A percentile compares a stretch with the other conserved stretches of the same genome.
These are phyloP conservation scores for Hortaea sp. DNA, from an alignment of 2,329 filamentous ascomycete species.

Conservation along the genomic window DNA sequence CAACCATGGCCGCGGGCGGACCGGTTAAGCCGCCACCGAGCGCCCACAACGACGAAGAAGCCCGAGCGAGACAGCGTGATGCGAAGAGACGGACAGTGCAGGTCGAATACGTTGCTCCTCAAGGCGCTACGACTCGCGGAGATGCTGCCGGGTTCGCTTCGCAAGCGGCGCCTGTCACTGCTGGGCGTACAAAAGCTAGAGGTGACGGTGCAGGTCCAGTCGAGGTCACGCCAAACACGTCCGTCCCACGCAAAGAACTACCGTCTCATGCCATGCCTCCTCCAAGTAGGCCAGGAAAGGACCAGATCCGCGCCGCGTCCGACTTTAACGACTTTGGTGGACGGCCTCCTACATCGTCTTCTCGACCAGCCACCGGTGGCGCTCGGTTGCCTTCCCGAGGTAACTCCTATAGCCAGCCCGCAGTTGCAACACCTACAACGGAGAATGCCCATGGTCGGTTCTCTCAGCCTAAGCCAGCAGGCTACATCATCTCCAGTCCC, in stretches of 20 bases:
- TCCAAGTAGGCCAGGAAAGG: slow-evolving; percentile 28
- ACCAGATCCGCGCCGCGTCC: slow-evolving; percentile 43
- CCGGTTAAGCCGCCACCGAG: slow-evolving; percentile 12
- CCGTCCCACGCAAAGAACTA: slow-evolving; percentile 13
- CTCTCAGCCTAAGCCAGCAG: slow-evolving; percentile 61
- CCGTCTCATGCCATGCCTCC: slow-evolving; percentile 22
- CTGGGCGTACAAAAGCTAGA: slow-evolving; percentile 41
- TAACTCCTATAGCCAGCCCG: slow-evolving; percentile 75
- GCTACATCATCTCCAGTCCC: slow-evolving; percentile 58
- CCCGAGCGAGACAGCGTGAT: slow-evolving; percentile 55
- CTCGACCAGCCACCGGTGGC: slow-evolving; percentile 69
- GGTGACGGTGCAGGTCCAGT: slow-evolving; percentile 46
- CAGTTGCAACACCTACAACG: slow-evolving; percentile 73
- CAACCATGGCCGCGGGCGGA: slow-evolving; percentile 6
- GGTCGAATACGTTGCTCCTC: slow-evolving; percentile 91
- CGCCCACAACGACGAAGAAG: slow-evolving; percentile 14
- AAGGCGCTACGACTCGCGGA: slow-evolving; percentile 72
- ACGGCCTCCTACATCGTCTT: slow-evolving; percentile 30
- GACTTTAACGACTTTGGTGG: slow-evolving; percentile 29
- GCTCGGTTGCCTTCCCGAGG: slow-evolving; percentile 66
- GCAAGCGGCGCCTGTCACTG: slow-evolving; percentile 25
- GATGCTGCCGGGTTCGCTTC: slow-evolving; percentile 28
- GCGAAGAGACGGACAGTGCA: slow-evolving; percentile 91
- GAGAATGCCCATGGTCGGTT: slow-evolving; percentile 86
- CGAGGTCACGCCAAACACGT: slow-evolving; percentile 28